A percentile compares a stretch with the other conserved stretches of the same genome.
These are phyloP conservation scores for Gnetum montanum DNA, from an alignment of 75 land plant genomes.

Conservation along the genomic window DNA sequence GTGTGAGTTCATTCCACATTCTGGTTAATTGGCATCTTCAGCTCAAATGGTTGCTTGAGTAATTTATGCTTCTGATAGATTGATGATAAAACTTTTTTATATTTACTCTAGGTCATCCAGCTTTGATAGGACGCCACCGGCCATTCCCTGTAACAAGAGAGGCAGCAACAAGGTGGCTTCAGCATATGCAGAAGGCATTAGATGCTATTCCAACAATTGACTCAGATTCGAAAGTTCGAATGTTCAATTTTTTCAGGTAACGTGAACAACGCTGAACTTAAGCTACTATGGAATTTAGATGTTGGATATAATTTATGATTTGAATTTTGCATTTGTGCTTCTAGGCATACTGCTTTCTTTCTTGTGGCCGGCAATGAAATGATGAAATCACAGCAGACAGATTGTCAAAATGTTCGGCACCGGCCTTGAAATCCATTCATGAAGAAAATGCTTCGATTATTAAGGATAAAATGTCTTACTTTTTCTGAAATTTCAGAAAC, in stretches of 20 bases:
- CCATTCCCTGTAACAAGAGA: slow-evolving; percentile 81
- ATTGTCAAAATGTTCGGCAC: neutral
- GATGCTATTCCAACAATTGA: slow-evolving; percentile 59
- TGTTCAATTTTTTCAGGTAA: slow-evolving; percentile 94
- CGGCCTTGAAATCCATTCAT: neutral
- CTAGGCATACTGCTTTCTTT: slow-evolving; percentile 89
- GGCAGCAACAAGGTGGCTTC: slow-evolving; percentile 88
- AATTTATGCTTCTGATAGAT: too few species aligned
- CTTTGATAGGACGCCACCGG: slow-evolving; percentile 80
- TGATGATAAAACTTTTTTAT: too few species aligned
- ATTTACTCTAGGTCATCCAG: slow-evolving; percentile 69
- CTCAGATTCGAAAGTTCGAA: slow-evolving; percentile 59
- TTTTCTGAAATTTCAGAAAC: too few species aligned
- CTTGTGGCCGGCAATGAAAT: slow-evolving; percentile 90
- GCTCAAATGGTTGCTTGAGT: too few species aligned
- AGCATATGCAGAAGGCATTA: slow-evolving; percentile 82
- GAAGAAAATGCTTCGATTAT: too few species aligned
- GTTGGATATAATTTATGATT: neutral
- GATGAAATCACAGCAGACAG: slow-evolving; percentile 37
- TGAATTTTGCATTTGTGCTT: neutral
- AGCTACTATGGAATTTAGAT: neutral
- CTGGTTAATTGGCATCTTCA: too few species aligned
- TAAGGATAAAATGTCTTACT: too few species aligned
- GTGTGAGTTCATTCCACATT: neutral
- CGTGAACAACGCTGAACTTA: too few species aligned